A percentile compares a stretch with the other conserved stretches of the same genome.
phyloP scores from a whole-genome alignment of 2,329 filamentous ascomycete species.

The Talaromyces sp. region DNA sequence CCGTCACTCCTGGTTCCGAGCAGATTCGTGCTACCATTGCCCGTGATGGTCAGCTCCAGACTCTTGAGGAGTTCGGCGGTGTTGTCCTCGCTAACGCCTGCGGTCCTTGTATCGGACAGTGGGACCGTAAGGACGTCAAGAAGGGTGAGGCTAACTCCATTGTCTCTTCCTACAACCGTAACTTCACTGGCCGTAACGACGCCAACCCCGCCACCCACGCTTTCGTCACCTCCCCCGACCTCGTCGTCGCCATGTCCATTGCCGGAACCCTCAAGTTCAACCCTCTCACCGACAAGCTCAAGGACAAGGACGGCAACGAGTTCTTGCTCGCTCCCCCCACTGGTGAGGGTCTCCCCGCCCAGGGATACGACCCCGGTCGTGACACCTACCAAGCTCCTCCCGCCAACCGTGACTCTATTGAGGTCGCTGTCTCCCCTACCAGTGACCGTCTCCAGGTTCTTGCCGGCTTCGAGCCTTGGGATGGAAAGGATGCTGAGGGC shows the following conservation, averaged over 20 bases:
- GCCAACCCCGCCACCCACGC: slow-evolving; percentile 93
- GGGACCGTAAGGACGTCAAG: slow-evolving; percentile 90
- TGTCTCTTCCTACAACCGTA: slow-evolving; percentile 98
- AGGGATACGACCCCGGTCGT: slow-evolving; percentile 85
- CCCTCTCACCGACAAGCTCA: slow-evolving; percentile 85
- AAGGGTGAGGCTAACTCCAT: slow-evolving; percentile 97
- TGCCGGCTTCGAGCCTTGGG: slow-evolving; percentile 80
- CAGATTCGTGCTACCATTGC: slow-evolving; percentile 93
- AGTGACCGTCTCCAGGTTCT: slow-evolving; percentile 95
- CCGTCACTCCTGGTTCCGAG: slow-evolving; percentile 93
- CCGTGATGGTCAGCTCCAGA: slow-evolving; percentile 86
- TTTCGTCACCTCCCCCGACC: slow-evolving; percentile 86
- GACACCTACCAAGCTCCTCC: slow-evolving; percentile 97
- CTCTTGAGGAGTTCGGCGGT: slow-evolving; percentile 94
- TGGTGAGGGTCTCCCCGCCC: slow-evolving; percentile 74
- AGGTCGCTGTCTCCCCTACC: slow-evolving; percentile 78
- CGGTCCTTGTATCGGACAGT: slow-evolving; percentile 89
- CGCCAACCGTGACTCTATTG: slow-evolving; percentile 68
- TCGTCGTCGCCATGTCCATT: slow-evolving; percentile 82
- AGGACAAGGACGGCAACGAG: slow-evolving; percentile 94
- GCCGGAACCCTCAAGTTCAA: slow-evolving; percentile 90
- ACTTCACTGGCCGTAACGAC: slow-evolving; percentile 98
- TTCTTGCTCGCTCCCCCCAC: slow-evolving; percentile 81
- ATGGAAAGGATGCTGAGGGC: slow-evolving; percentile 82
- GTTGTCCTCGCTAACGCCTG: slow-evolving; percentile 95